Evolutionary conservation across 345 rosid genomes (phyloP).

Genomic region (Populus euphratica): DNA sequence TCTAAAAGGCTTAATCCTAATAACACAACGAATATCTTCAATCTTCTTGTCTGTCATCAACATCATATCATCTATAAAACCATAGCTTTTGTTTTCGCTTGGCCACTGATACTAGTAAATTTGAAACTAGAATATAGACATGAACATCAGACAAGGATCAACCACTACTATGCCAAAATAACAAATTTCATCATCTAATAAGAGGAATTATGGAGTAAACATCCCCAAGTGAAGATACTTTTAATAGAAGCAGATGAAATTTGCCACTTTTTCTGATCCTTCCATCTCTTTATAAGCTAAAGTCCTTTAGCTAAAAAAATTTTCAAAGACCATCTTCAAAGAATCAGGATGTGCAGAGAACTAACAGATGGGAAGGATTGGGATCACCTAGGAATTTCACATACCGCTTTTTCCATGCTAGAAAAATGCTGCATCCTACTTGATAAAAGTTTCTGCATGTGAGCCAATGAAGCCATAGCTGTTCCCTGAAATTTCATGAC

Average conservation of each 20-base stretch:
- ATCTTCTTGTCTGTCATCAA: neutral
- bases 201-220: neutral
- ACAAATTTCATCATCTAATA: neutral
- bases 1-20: no score
- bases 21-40: no score
- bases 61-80: neutral
- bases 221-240: neutral
- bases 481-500: conserved; percentile 62
- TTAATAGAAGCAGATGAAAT: neutral
- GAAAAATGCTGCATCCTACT: conserved; percentile 84
- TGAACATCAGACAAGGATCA: neutral
- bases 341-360: neutral
- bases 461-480: conserved; percentile 83
- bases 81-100: neutral
- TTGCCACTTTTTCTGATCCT: neutral
- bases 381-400: conserved; percentile 3
- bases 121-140: neutral
- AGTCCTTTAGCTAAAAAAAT: neutral
- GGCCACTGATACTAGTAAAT: neutral
- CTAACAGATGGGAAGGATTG: neutral
- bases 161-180: neutral
- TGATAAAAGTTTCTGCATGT: conserved; percentile 90
- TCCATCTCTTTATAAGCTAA: neutral
- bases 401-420: conserved; percentile 83
- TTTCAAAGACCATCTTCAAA: neutral